Evolutionary conservation across 2,329 filamentous ascomycete genomes (phyloP).

Genomic region (Neopestalotiopsis rosae): DNA sequence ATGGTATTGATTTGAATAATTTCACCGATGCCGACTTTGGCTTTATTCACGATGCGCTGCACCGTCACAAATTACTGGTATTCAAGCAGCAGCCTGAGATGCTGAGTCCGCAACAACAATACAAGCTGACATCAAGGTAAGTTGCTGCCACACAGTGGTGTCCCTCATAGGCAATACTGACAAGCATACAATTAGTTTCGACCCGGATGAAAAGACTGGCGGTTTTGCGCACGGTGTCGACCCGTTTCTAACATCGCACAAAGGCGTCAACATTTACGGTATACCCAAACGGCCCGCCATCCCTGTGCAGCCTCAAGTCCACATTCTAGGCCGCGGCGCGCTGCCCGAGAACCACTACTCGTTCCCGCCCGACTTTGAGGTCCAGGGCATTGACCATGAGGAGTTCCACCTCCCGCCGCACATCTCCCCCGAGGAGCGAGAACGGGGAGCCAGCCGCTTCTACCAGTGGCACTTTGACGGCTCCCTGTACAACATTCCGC

Average conservation of each 20-base stretch:
- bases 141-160: not conserved
- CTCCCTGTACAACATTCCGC: conserved; percentile 76
- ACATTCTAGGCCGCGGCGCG: conserved; percentile 79
- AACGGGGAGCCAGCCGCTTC: conserved; percentile 55
- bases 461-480: conserved; percentile 85
- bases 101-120: conserved; percentile 39
- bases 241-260: conserved; percentile 37
- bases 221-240: conserved; percentile 44
- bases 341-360: conserved; percentile 62
- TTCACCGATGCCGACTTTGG: conserved; percentile 66
- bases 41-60: conserved; percentile 68
- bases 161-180: not conserved
- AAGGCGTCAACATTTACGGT: conserved; percentile 41
- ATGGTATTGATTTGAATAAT: conserved; percentile 42
- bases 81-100: conserved; percentile 71
- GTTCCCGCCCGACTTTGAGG: conserved; percentile 42
- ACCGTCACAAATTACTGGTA: conserved; percentile 71
- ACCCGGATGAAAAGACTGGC: conserved; percentile 39
- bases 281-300: conserved; percentile 52
- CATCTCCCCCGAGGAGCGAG: conserved; percentile 37
- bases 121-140: conserved; percentile 35
- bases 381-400: conserved; percentile 43
- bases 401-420: conserved; percentile 45
- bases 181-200: conserved; percentile 30
- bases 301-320: conserved; percentile 79